These are phyloP conservation scores for Ambrosiella xylebori DNA, from an alignment of 2,329 filamentous ascomycete genomes.

Conservation along the genomic window DNA sequence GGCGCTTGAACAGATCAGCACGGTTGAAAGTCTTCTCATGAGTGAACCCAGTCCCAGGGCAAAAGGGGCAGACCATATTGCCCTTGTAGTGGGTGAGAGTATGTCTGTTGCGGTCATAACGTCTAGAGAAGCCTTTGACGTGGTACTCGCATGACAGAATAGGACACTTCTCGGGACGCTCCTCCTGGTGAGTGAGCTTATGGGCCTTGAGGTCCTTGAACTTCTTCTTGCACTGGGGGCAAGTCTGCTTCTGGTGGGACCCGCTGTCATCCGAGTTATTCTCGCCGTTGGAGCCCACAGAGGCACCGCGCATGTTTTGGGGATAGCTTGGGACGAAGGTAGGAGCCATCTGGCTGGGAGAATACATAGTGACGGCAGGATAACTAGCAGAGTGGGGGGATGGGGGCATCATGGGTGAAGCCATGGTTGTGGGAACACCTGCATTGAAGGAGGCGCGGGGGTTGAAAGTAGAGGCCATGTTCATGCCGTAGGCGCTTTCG, in stretches of 20 bases:
- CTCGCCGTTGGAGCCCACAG: slow-evolving; percentile 38
- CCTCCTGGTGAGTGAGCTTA: slow-evolving; percentile 83
- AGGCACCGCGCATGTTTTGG: background rate
- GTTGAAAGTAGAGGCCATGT: background rate
- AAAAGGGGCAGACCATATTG: slow-evolving; percentile 93
- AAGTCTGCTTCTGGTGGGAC: slow-evolving; percentile 22
- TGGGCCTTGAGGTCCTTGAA: slow-evolving; percentile 91
- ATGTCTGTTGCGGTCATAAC: slow-evolving; percentile 93
- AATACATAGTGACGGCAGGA: background rate
- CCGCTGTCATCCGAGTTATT: slow-evolving; percentile 17
- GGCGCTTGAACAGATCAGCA: slow-evolving; percentile 89
- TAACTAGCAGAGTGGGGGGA: slow-evolving; percentile 7
- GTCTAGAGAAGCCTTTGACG: slow-evolving; percentile 78
- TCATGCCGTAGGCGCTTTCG: background rate
- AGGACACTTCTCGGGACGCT: slow-evolving; percentile 85
- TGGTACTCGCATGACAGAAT: slow-evolving; percentile 87
- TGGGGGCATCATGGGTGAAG: slow-evolving; percentile 9
- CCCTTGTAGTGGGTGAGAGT: slow-evolving; percentile 93
- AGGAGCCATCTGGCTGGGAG: background rate
- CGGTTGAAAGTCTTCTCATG: slow-evolving; percentile 93
- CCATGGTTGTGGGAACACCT: background rate
- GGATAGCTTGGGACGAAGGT: background rate
- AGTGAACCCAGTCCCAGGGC: slow-evolving; percentile 70
- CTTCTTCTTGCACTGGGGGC: slow-evolving; percentile 65
- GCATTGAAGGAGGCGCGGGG: background rate